Percentiles rank a stretch among this genome's conserved stretches.
phyloP scores from a whole-genome alignment of 352 stramenopile species.

The Phytophthora hibernalis region DNA sequence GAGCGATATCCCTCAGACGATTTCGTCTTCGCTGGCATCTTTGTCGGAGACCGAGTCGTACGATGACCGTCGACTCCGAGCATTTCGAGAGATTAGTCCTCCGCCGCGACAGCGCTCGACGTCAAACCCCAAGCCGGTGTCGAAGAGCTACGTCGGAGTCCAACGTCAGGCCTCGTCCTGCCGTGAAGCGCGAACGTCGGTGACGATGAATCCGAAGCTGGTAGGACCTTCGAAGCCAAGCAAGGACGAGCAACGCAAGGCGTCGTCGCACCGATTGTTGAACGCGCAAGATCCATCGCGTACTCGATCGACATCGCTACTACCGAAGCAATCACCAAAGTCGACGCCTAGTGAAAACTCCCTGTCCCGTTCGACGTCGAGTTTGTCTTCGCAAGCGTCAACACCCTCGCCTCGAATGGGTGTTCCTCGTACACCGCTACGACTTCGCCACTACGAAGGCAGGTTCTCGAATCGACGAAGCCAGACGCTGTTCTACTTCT shows the following conservation, averaged over 20 bases:
- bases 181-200: conserved; percentile 16
- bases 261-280: conserved; percentile 8
- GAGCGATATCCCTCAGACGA: conserved; percentile 1
- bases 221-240: conserved; percentile 5
- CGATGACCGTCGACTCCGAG: conserved; percentile 18
- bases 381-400: conserved; percentile 27
- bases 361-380: conserved; percentile 28
- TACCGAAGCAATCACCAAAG: conserved; percentile 13
- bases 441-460: conserved; percentile 43
- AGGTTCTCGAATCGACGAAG: conserved; percentile 57
- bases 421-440: conserved; percentile 36
- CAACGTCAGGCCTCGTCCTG: conserved; percentile 23
- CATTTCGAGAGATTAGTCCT: conserved; percentile 23
- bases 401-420: conserved; percentile 14
- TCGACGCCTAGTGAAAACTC: conserved; percentile 7
- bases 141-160: conserved; percentile 6
- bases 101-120: conserved; percentile 17
- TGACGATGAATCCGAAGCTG: conserved; percentile 29
- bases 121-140: conserved; percentile 27
- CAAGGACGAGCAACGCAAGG: conserved; percentile 17
- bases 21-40: conserved; percentile 8
- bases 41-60: conserved; percentile 23
- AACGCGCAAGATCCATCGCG: conserved; percentile 15
- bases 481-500: conserved; percentile 63
- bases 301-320: conserved; percentile 23